Conservation (phyloP, 2,329 filamentous ascomycete genomes). For the Diaporthe aspalathi region DNA sequence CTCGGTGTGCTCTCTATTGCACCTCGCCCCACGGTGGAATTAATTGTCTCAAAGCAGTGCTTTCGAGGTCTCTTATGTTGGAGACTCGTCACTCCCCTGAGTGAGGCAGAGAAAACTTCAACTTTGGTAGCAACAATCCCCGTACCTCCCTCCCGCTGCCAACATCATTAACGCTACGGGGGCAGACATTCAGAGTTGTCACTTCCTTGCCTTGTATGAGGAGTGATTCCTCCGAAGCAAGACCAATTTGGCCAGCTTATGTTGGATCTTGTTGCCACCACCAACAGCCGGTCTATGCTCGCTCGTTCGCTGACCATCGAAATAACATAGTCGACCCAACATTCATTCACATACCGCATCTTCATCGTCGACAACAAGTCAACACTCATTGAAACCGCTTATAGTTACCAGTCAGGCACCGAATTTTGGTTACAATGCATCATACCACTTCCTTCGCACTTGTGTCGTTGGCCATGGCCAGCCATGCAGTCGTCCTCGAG, state of each 20-base stretch:
- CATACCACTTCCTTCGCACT: neutral
- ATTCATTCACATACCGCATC: neutral
- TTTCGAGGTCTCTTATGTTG: neutral
- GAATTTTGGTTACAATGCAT: neutral
- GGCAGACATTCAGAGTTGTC: neutral
- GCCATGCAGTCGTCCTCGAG: slow-evolving; percentile 15
- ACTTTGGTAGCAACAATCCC: neutral
- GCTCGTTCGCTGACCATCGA: neutral
- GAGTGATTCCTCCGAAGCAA: too few species aligned
- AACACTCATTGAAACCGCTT: neutral
- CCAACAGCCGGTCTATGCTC: neutral
- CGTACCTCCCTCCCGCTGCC: neutral
- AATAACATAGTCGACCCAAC: neutral
- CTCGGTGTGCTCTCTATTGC: too few species aligned
- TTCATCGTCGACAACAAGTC: neutral
- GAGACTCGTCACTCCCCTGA: too few species aligned
- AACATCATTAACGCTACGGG: neutral
- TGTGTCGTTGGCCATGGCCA: slow-evolving; percentile 12
- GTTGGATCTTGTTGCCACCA: neutral
- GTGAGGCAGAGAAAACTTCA: neutral
- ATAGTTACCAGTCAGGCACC: neutral
- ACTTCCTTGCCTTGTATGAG: neutral
- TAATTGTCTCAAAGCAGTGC: too few species aligned
- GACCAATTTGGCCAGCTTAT: neutral
- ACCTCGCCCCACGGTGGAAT: neutral